Base-by-base conservation (phyloP, 441 rosid genomes). In the Gossypium lobatum region DNA sequence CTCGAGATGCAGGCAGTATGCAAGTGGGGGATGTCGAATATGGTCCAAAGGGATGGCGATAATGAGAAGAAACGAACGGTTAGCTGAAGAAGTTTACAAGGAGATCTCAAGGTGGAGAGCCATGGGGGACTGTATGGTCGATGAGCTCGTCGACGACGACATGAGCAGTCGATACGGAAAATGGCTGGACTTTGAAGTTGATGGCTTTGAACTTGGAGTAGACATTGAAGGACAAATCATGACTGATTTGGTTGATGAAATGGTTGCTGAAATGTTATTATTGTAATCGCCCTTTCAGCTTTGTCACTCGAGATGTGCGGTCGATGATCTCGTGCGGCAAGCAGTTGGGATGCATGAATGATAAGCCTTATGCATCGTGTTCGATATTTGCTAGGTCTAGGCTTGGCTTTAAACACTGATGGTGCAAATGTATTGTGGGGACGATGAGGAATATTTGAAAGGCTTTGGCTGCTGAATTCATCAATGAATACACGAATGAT, bases 81-180 rank as follows among this genome's bases (percentile, higher is more conserved):
- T 96, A n/a, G 93, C 89, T 1, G 88, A 86, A 80, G 93, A 92
- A 81, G 70, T 96, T 72, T 86, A 81, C 75, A 91, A 83, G 78
- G 97, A 93, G 82, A 89, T 93, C 16, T 77, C 80, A 17, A 83
- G 78, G 39, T 85, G 89, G 91, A 85, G 79, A 84, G 82, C 77
- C 59, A 85, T 91, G 93, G 85, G 89, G 63, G 93, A 93, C 59
- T 87, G 88, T 73, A 88, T 88, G 95, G 96, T 93, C 23, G 98
- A 96, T 23, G 96, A 93, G 80, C 89, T 93, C 45, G 97, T 96
- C 31, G 93, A 92, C 83, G 85, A 89, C 79, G 98, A 93, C 73
- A 96, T 93, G 99, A 88, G 96, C 82, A 80, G 79, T 70, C 89
- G 67, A 1, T 78, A 86, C 63, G 99, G 99, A 63, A 96, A 82